These are phyloP conservation scores for Pyrenochaeta sp. DNA, from an alignment of 2,329 filamentous ascomycete genomes.

Conservation along the genomic window DNA sequence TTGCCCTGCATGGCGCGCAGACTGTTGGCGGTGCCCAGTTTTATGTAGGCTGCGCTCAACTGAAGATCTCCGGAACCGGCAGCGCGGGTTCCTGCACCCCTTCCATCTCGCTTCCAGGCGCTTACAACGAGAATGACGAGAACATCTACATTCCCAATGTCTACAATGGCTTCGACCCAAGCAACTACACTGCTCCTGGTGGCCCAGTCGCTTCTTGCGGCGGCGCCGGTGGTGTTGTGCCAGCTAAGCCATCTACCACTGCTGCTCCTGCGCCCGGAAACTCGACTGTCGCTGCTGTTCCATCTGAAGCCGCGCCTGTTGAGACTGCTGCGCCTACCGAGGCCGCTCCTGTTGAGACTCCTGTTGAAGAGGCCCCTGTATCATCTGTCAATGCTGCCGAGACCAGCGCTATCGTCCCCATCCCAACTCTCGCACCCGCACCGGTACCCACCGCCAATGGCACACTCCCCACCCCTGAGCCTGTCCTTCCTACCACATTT, in stretches of 20 bases:
- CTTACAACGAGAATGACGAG: constrained; percentile 38
- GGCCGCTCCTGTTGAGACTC: not conserved
- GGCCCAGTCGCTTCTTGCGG: constrained; percentile 37
- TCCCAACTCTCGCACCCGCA: constrained; percentile 1
- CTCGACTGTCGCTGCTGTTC: constrained; percentile 14
- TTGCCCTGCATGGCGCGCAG: constrained; percentile 54
- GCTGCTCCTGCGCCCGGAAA: constrained; percentile 15
- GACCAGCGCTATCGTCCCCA: constrained; percentile 5
- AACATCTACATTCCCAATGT: constrained; percentile 49
- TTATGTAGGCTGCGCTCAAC: constrained; percentile 55
- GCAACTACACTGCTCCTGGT: constrained; percentile 41
- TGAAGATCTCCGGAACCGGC: constrained; percentile 53
- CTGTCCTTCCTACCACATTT: constrained; percentile 11
- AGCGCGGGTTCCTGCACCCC: constrained; percentile 48
- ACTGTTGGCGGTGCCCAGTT: constrained; percentile 52
- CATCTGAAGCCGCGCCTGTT: constrained; percentile 7
- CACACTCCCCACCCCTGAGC: constrained; percentile 3
- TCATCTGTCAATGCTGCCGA: constrained; percentile 2
- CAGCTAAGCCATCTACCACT: constrained; percentile 11
- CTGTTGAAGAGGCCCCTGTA: not conserved
- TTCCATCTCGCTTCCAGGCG: constrained; percentile 54
- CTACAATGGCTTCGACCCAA: constrained; percentile 45
- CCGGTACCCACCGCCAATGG: constrained; percentile 5
- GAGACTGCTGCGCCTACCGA: constrained; percentile 6
- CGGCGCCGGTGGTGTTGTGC: constrained; percentile 26